These are phyloP conservation scores for Cytospora leucostoma DNA, from an alignment of 2,329 filamentous ascomycete species.

Conservation along the genomic window DNA sequence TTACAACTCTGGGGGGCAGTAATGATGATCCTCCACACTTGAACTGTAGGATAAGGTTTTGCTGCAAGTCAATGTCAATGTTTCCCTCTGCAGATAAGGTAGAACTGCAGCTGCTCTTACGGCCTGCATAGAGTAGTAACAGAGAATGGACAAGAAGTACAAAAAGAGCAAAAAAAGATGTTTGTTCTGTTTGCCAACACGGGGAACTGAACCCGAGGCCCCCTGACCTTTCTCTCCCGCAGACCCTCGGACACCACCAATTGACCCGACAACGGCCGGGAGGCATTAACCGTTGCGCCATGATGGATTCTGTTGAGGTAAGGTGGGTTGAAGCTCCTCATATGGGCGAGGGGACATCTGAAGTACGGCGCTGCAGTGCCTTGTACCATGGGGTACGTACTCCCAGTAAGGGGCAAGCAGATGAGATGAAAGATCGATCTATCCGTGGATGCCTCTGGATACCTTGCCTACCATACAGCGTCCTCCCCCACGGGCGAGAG, in stretches of 20 bases:
- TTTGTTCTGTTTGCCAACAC: not conserved
- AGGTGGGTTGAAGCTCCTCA: no score
- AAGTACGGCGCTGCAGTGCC: not conserved
- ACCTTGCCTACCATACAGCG: not conserved
- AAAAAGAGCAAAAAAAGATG: not conserved
- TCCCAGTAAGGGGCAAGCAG: not conserved
- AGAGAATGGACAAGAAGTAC: not conserved
- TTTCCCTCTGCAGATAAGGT: no score
- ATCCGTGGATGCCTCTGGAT: not conserved
- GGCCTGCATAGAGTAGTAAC: not conserved
- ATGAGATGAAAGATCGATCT: not conserved
- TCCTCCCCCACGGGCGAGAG: not conserved
- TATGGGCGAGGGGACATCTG: not conserved
- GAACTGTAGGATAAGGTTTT: no score
- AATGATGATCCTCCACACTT: no score
- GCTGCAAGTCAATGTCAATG: no score
- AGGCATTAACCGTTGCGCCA: not conserved
- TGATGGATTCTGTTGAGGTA: not conserved
- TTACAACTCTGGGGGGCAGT: no score
- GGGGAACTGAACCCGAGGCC: not conserved
- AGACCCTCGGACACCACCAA: conserved; percentile 2
- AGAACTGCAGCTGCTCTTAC: no score
- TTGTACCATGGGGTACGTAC: not conserved
- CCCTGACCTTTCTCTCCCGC: not conserved
- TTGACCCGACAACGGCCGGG: not conserved